A percentile compares a stretch with the other conserved stretches of the same genome.
Evolutionary conservation across 2,329 filamentous ascomycete genomes (phyloP).

Genomic region (Fusarium pseudoanthophilum): DNA sequence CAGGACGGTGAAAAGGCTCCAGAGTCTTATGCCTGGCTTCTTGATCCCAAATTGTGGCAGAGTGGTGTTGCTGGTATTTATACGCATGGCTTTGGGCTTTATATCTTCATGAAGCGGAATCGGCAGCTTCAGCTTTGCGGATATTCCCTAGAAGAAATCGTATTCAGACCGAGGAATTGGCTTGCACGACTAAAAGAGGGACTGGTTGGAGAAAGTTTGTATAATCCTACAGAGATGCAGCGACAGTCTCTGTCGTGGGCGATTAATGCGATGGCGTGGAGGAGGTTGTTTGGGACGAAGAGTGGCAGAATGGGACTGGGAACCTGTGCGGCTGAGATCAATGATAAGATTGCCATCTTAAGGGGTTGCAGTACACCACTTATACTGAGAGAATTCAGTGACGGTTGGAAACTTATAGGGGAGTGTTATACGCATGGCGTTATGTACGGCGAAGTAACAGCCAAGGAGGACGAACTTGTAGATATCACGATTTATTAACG

Average conservation of each 20-base stretch:
- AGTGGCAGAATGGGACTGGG: slow-evolving; percentile 16
- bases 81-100: neutral
- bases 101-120: neutral
- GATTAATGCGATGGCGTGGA: slow-evolving; percentile 11
- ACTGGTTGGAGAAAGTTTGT: too few relatives aligned
- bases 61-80: neutral
- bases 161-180: neutral
- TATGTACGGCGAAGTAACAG: neutral
- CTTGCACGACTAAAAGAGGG: neutral
- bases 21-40: neutral
- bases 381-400: neutral
- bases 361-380: neutral
- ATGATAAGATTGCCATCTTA: neutral
- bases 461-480: neutral
- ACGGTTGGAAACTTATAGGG: neutral
- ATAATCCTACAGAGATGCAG: neutral
- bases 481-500: neutral
- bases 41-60: neutral
- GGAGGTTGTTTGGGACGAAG: neutral
- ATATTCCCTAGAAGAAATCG: accelerated
- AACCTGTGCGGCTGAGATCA: neutral
- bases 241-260: neutral
- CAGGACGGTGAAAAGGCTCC: too few relatives aligned
- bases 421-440: slow-evolving; percentile 5
- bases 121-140: neutral